A percentile compares a stretch with the other conserved stretches of the same genome.
Evolutionary conservation across 2,329 filamentous ascomycete species (phyloP).

Genomic region (Diaporthe caulivora): DNA sequence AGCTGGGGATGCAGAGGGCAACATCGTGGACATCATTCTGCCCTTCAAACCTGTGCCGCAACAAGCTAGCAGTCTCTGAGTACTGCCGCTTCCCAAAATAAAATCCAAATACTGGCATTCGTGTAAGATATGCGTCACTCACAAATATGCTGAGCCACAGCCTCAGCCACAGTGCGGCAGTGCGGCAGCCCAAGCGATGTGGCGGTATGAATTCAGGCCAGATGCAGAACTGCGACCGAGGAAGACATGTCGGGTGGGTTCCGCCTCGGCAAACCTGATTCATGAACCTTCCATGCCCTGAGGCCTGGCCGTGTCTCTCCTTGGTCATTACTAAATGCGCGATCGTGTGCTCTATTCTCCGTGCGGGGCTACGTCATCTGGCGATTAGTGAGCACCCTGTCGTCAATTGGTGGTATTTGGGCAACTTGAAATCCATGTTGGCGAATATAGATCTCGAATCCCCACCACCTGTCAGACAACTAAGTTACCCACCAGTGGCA

Average conservation of each 20-base stretch:
- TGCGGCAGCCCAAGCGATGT: not conserved
- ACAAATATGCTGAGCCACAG: too few species aligned
- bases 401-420: not conserved
- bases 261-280: conserved; percentile 5
- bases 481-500: too few species aligned
- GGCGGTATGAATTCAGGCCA: not conserved
- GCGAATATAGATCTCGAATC: not conserved
- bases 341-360: not conserved
- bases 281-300: not conserved
- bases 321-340: not conserved
- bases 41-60: not conserved
- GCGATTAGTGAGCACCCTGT: conserved; percentile 4
- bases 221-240: not conserved
- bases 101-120: not conserved
- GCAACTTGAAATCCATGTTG: not conserved
- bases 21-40: not conserved
- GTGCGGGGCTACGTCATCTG: not conserved
- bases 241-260: not conserved
- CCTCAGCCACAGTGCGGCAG: not conserved
- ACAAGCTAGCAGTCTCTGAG: not conserved
- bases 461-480: too few species aligned
- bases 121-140: not conserved
- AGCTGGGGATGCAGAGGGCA: not conserved
- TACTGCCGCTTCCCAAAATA: not conserved
- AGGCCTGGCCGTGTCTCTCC: not conserved